Base-by-base conservation (phyloP, 2,329 filamentous ascomycete genomes). In the Aspergillus spinulosporus region DNA sequence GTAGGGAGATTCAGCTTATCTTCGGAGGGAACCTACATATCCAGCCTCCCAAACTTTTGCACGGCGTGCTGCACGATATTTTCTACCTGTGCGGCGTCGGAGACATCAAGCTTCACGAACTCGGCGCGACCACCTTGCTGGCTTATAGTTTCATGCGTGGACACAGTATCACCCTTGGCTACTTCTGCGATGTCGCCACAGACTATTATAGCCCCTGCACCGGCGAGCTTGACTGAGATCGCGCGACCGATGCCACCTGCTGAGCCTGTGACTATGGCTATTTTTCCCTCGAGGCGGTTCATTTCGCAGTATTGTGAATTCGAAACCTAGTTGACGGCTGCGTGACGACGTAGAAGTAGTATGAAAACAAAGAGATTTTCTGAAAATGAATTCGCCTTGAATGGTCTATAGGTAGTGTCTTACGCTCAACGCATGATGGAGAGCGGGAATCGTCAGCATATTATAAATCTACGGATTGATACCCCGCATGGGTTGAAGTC, bases 161-260 rank as follows among this genome's bases (percentile, higher is more conserved):
- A 3, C 3, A 3, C 8, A 12, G 8, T 36, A 12, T 36, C 34
- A 12, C 7, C 34, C 12, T 12, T 12, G 12, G 34, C 7, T 21
- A 21, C 21, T 8, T 82, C 76, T 0, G 73, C 72, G 8, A 78
- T 61, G 57, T 80, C 77, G 1, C 75, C 70, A 32, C 75, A 79
- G 31, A 79, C 70, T 3, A 81, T 59, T 2, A 57, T 54, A 0
- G 76, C 74, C 3, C 78, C 78, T 53, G 79, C 72, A 1, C 57
- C 60, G 2, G 69, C 71, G 62, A 70, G 79, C 1, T 67, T 70
- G 1, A 78, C 61, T 1, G 77, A 66, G 9, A 81, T 80, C 1
- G 78, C 74, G 0, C 78, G 69, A 1, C 79, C 78, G 0, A 80
- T 63, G 2, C 78, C 78, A 0, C 76, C 78, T 1, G 77, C 78